A percentile compares a stretch with the other conserved stretches of the same genome.
Evolutionary conservation across 371 early-diverging fungal species (phyloP).

Genomic region (Rozella allomycis): DNA sequence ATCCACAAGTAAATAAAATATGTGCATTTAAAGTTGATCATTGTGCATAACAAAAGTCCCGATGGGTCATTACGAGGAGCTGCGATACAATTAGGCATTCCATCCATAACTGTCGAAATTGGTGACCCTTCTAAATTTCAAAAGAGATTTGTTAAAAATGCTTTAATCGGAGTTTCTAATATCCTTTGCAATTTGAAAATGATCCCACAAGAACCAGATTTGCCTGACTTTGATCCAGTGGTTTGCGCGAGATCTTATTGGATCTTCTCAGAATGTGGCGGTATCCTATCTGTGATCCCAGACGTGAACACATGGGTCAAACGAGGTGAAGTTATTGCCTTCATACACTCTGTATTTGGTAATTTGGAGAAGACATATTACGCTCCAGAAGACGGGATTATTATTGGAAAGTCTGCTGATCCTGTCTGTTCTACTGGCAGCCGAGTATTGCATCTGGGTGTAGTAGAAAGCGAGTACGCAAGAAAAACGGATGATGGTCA

Average conservation of each 20-base stretch:
- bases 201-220: conserved; percentile 11
- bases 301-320: conserved; percentile 61
- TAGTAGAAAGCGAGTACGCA: conserved; percentile 34
- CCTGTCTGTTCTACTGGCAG: conserved; percentile 59
- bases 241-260: conserved; percentile 32
- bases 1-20: conserved; percentile 38
- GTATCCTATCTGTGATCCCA: conserved; percentile 60
- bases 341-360: conserved; percentile 75
- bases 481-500: no score
- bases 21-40: conserved; percentile 5
- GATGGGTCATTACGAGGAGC: conserved; percentile 66
- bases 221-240: conserved; percentile 27
- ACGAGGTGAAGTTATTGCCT: conserved; percentile 66
- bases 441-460: conserved; percentile 54
- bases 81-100: conserved; percentile 40
- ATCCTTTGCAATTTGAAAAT: no score
- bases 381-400: conserved; percentile 60
- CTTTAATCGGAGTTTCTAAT: no score
- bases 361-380: conserved; percentile 66
- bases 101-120: no score
- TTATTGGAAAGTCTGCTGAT: conserved; percentile 37
- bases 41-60: no score
- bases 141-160: no score
- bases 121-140: no score
- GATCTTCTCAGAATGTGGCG: conserved; percentile 35